These are phyloP conservation scores for Mitragyna speciosa DNA, from an alignment of 257 asterid genomes.

Conservation along the genomic window DNA sequence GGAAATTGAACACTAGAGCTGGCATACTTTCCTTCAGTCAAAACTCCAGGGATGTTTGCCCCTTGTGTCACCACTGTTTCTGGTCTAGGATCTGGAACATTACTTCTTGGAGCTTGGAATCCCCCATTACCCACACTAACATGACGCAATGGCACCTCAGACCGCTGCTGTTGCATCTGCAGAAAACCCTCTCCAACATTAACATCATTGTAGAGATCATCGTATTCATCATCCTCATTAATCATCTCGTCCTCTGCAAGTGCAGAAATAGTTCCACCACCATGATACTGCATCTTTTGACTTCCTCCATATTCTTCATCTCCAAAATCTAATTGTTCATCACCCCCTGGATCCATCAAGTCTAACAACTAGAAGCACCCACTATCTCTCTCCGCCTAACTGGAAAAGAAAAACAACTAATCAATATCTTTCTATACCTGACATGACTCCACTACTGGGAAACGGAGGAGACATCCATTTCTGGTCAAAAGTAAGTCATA, in stretches of 20 bases:
- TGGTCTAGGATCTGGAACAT: conserved; percentile 37
- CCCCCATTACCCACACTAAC: conserved; percentile 46
- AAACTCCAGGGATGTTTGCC: conserved; percentile 41
- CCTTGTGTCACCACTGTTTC: conserved; percentile 43
- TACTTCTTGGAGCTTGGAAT: conserved; percentile 45
- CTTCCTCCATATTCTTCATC: conserved; percentile 65
- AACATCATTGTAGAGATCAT: conserved; percentile 59
- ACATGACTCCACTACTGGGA: neutral
- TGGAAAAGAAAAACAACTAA: conserved; percentile 1
- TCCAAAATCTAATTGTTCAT: conserved; percentile 66
- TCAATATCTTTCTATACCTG: neutral
- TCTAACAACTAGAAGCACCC: conserved; percentile 24
- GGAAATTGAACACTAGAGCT: conserved; percentile 38
- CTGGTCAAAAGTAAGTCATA: neutral
- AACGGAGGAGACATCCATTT: neutral
- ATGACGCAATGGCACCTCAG: conserved; percentile 48
- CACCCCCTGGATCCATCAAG: conserved; percentile 63
- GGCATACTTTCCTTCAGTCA: conserved; percentile 43
- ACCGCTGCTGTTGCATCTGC: conserved; percentile 43
- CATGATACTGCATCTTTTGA: conserved; percentile 66
- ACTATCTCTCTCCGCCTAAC: conserved; percentile 34
- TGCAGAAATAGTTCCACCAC: conserved; percentile 70
- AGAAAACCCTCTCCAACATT: conserved; percentile 54
- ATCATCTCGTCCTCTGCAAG: conserved; percentile 83
- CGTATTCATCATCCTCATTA: conserved; percentile 54